Conservation (phyloP, 2,329 filamentous ascomycete genomes). For the Zymoseptoria tritici region DNA sequence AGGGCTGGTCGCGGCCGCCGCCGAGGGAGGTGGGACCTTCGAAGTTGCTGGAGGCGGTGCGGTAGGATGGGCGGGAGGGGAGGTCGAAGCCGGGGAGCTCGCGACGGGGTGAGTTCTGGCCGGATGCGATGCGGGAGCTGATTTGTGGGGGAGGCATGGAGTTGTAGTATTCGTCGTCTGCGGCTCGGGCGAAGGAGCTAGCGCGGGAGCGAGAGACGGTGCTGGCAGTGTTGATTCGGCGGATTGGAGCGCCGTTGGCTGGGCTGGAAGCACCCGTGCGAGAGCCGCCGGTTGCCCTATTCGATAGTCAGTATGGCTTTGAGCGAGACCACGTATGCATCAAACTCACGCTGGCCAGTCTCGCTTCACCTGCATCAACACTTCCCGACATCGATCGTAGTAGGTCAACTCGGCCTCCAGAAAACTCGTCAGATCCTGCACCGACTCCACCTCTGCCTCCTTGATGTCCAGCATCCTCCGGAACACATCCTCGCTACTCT, state of each 20-base stretch:
- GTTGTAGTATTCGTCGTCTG: constrained; percentile 48
- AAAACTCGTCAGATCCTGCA: constrained; percentile 71
- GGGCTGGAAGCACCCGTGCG: constrained; percentile 20
- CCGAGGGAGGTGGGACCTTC: constrained; percentile 46
- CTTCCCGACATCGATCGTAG: constrained; percentile 82
- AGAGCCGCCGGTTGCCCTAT: constrained; percentile 18
- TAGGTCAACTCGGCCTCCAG: constrained; percentile 85
- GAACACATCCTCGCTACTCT: constrained; percentile 84
- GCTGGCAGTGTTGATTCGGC: constrained; percentile 34
- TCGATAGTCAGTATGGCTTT: not conserved
- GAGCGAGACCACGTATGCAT: too few species aligned
- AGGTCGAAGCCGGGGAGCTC: constrained; percentile 38
- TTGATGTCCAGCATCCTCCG: constrained; percentile 95
- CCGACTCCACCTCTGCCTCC: constrained; percentile 77
- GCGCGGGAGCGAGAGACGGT: constrained; percentile 48
- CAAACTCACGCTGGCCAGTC: constrained; percentile 55
- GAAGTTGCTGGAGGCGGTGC: constrained; percentile 46
- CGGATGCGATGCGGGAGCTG: constrained; percentile 38
- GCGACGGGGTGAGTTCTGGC: constrained; percentile 35
- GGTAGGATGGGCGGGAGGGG: constrained; percentile 38
- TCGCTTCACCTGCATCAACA: constrained; percentile 61
- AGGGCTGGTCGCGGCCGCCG: not conserved
- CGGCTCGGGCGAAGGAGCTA: constrained; percentile 50
- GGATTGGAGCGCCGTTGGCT: constrained; percentile 22
- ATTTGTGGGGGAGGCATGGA: constrained; percentile 48